Base-by-base conservation (phyloP, 352 stramenopile species). In the Blastocystis sp. region DNA sequence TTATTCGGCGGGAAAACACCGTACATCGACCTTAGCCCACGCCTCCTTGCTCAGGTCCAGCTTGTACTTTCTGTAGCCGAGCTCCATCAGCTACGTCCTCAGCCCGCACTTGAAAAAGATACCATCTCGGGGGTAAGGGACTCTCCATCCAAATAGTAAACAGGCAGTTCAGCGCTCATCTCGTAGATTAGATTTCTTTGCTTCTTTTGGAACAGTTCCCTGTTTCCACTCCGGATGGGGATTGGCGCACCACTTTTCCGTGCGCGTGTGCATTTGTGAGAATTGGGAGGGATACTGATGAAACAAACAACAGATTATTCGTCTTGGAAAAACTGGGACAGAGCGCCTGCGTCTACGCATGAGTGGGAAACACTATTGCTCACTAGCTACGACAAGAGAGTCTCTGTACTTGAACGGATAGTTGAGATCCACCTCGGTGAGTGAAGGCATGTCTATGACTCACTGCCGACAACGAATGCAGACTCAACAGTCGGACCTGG, bases 1-100 rank as follows among this genome's bases (percentile, higher is more conserved):
- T 63, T 69, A n/a, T 3, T 0, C 10, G 4, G 2, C 2, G 24
- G 28, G 34, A 14, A 21, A 38, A 21, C 43, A 21, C 11, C 28
- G 90, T 71, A 90, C 91, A 3, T 91, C 89, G n/a, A 95, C 93
- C 65, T 93, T 92, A 81, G 93, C 92, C 93, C 92, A 94, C 38
- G 92, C 92, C 42, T 94, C 91, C 9, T 89, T 60, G 80, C 91
- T 94, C 59, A 95, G 90, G 60, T 90, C 88, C 87, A 95, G 91
- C 38, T 82, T 92, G 66, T 89, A 92, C 74, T 90, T 71, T 74
- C 93, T 91, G 74, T 92, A 93, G 76, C 91, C 94, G 45, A 95
- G 89, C 66, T 89, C 81, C 24, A 95, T 92, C 74, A 95, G 91
- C 89, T 94, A 84, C 38, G 2, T 38, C 14, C 66, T 34, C 57